phyloP scores from a whole-genome alignment of 495 filamentous ascomycete genomes.

The Neurospora intermedia region DNA sequence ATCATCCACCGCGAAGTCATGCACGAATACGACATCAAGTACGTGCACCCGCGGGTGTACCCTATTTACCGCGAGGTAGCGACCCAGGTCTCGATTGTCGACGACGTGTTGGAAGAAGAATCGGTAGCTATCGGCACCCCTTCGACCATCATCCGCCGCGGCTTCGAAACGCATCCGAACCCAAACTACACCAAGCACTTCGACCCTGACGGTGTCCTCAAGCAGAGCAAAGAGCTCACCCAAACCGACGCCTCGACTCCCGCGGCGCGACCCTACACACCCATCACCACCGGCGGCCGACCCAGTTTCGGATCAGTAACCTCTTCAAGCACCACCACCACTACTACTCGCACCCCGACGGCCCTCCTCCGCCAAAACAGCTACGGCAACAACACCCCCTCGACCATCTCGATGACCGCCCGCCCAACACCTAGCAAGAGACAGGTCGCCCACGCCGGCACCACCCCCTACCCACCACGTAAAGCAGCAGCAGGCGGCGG shows the following conservation, averaged over 20 bases:
- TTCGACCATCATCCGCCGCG: constrained; percentile 64
- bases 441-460: constrained; percentile 6
- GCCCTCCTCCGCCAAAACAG: constrained; percentile 3
- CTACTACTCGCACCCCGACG: constrained; percentile 1
- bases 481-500: constrained; percentile 41
- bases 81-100: constrained; percentile 51
- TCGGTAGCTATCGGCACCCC: constrained; percentile 66
- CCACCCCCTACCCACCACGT: background rate
- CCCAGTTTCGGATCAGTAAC: constrained; percentile 13
- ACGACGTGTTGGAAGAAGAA: constrained; percentile 36
- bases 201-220: constrained; percentile 48
- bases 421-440: background rate
- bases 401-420: background rate
- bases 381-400: constrained; percentile 5
- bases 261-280: background rate
- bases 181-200: constrained; percentile 74
- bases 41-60: constrained; percentile 80
- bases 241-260: background rate
- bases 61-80: constrained; percentile 73
- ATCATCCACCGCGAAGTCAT: constrained; percentile 85
- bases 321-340: no score
- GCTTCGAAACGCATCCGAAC: constrained; percentile 78
- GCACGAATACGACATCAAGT: constrained; percentile 93
- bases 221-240: background rate
- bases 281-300: background rate